phyloP scores from a whole-genome alignment of 805 yeast species.

The Kodamaea fukazawae region DNA sequence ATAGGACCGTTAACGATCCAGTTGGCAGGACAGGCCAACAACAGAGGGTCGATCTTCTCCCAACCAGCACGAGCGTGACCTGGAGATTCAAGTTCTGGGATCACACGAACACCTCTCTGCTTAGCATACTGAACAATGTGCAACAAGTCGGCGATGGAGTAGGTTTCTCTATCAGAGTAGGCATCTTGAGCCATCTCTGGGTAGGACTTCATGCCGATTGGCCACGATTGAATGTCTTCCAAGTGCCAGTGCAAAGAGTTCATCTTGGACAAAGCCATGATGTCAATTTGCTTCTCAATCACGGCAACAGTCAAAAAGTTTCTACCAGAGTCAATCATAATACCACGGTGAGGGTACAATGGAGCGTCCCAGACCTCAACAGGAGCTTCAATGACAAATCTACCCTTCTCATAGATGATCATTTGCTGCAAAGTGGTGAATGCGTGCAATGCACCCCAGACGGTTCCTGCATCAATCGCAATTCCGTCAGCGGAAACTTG shows the following conservation, averaged over 20 bases:
- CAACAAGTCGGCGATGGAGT: conserved; percentile 24
- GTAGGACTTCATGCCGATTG: conserved; percentile 26
- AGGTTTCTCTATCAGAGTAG: conserved; percentile 30
- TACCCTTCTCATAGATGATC: conserved; percentile 24
- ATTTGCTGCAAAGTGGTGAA: conserved; percentile 41
- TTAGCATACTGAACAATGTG: conserved; percentile 31
- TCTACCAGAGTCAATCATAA: conserved; percentile 39
- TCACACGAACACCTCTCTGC: conserved; percentile 36
- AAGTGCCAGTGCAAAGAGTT: conserved; percentile 43
- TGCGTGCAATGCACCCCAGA: conserved; percentile 44
- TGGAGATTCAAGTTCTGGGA: conserved; percentile 43
- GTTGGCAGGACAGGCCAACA: conserved; percentile 39
- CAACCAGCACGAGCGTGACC: conserved; percentile 43
- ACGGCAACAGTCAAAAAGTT: conserved; percentile 28
- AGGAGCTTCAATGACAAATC: conserved; percentile 29
- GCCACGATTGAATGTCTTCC: conserved; percentile 42
- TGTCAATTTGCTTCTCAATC: conserved; percentile 34
- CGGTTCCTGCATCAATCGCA: conserved; percentile 27
- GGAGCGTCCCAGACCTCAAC: conserved; percentile 36
- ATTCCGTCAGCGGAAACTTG: conserved; percentile 16
- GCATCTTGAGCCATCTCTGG: conserved; percentile 42
- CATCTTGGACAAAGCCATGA: conserved; percentile 37
- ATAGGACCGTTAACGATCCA: too few species aligned
- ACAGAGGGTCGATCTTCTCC: conserved; percentile 27
- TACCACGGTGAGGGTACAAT: conserved; percentile 35